Evolutionary conservation across 2,329 filamentous ascomycete species (phyloP), one percentile per base, ranked within the genome.

Genomic region (Fusarium dlaminii): DNA sequence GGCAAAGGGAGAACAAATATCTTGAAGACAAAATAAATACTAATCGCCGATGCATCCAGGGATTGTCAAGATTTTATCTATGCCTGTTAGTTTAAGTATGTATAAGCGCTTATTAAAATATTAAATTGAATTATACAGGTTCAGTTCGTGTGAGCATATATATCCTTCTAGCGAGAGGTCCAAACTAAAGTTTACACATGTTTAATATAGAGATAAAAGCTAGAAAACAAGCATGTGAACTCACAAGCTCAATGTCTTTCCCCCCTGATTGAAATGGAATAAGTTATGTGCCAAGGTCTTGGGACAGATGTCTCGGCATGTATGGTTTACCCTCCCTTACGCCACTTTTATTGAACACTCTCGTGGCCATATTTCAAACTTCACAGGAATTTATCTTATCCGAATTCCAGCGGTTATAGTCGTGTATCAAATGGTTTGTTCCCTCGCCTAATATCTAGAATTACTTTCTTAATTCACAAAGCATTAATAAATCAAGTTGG

Each of bases 371-470:
- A 5, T n/a, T 10, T 0, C 3, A 45, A 45, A 17, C 11, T 24
- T 5, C 11, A 0, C 5, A 18, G n/a, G 17, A 24, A 18, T 27
- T 1, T 5, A 24, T 18, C n/a, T 45, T 9, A 27, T 12, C 22
- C 29, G 20, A n/a, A 30, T 49, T n/a, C 46, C 22, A n/a, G 22
- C 1, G 4, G 10, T 6, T 6, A 1, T 18, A 0, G 29, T 49
- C 2, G 5, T 20, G 18, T 17, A 8, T 13, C 6, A n/a, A n/a
- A 15, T 2, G 3, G 9, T 6, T 15, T 17, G 0, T 17, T 8
- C 13, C 45, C 4, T 15, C 0, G 1, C 9, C 15, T 2, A 22
- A 5, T 0, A 22, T 29, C 13, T 29, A 0, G 20, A 22, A 29
- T 22, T 15, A 4, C 14, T 3, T 8, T 29, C 20, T 29, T 20